These are phyloP conservation scores for Termitomyces eurrhizus DNA, from an alignment of 768 basidiomycete genomes.

Conservation along the genomic window DNA sequence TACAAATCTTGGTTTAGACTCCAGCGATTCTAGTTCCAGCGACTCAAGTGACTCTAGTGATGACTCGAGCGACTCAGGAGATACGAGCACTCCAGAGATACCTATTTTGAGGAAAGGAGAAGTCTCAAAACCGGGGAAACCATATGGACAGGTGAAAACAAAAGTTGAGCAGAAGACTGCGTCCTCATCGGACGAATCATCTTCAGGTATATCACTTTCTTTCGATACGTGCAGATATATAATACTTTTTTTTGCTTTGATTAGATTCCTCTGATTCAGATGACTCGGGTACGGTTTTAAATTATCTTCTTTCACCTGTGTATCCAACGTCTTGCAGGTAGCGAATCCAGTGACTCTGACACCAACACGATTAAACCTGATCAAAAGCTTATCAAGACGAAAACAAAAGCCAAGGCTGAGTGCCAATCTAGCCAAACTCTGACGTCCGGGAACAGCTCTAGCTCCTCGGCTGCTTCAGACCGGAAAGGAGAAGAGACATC, in stretches of 20 bases:
- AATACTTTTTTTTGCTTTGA: not conserved
- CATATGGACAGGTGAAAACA: constrained; percentile 1
- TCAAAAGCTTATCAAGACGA: constrained; percentile 11
- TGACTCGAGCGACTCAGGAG: constrained; percentile 23
- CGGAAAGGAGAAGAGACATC: constrained; percentile 5
- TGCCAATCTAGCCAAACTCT: constrained; percentile 18
- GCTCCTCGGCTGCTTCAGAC: constrained; percentile 3
- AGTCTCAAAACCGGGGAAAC: constrained; percentile 6
- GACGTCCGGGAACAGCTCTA: constrained; percentile 17
- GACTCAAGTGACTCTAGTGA: constrained; percentile 21
- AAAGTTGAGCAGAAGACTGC: not conserved
- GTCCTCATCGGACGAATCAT: constrained; percentile 8
- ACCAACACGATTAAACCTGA: constrained; percentile 1
- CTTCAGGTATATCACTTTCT: constrained; percentile 10
- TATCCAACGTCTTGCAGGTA: constrained; percentile 20
- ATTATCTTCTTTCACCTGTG: not conserved
- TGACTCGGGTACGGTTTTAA: constrained; percentile 22
- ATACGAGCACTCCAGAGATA: constrained; percentile 21
- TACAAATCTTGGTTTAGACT: constrained; percentile 8
- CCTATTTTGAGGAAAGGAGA: constrained; percentile 6
- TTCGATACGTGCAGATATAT: not conserved
- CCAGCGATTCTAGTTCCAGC: constrained; percentile 23
- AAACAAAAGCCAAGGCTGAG: constrained; percentile 6
- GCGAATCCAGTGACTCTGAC: constrained; percentile 33
- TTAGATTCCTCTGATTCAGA: constrained; percentile 18